Evolutionary conservation across 2,329 filamentous ascomycete genomes (phyloP).

Genomic region (Fusarium brevicatenulatum): DNA sequence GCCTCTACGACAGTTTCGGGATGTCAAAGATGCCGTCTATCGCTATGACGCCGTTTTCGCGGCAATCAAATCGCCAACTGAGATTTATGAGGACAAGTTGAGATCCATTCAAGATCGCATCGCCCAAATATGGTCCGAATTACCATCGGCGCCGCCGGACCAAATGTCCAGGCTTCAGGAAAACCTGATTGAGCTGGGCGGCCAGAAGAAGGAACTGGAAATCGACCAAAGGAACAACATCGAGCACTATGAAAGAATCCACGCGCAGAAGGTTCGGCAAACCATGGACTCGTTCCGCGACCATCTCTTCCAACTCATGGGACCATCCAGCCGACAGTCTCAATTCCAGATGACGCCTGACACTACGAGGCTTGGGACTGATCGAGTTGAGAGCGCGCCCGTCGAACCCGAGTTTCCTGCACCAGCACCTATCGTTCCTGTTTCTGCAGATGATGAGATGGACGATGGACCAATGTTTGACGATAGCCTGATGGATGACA

Average conservation of each 20-base stretch:
- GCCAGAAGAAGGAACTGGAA: constrained; percentile 17
- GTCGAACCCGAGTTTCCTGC: not conserved
- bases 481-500: not conserved
- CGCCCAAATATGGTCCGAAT: not conserved
- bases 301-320: not conserved
- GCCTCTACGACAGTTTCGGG: not conserved
- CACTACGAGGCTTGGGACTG: not conserved
- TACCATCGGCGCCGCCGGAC: not conserved
- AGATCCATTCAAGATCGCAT: not conserved
- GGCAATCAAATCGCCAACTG: not conserved
- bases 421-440: not conserved
- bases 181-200: not conserved
- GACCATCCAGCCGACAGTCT: not conserved
- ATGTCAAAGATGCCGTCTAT: constrained; percentile 8
- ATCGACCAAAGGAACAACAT: not conserved
- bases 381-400: not conserved
- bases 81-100: not conserved
- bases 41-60: not conserved
- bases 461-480: not conserved
- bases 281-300: not conserved
- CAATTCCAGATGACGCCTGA: not conserved
- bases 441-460: not conserved
- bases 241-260: not conserved
- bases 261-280: not conserved
- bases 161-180: not conserved